Percentiles rank a stretch among this genome's conserved stretches.
Evolutionary conservation across 2,329 filamentous ascomycete genomes (phyloP).

Genomic region (Epichloe gansuensis): DNA sequence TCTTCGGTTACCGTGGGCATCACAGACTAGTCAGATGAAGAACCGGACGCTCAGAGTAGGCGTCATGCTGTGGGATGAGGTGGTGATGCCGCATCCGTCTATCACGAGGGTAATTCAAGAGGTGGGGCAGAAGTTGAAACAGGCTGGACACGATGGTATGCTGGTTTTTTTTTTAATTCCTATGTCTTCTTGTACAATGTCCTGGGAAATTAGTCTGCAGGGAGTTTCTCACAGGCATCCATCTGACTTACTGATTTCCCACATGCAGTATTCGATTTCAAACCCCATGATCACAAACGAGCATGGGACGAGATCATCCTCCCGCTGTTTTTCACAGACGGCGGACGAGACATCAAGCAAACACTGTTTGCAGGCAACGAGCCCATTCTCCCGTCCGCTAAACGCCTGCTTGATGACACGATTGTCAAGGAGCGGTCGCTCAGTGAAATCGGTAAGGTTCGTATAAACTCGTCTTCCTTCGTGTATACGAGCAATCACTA

Average conservation of each 20-base stretch:
- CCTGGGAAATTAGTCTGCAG: too few species aligned
- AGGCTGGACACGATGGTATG: slow-evolving; percentile 35
- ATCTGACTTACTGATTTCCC: neutral
- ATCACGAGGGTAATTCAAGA: slow-evolving; percentile 42
- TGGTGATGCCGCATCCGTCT: slow-evolving; percentile 48
- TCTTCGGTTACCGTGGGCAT: slow-evolving; percentile 13
- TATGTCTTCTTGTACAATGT: too few species aligned
- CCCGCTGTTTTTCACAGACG: slow-evolving; percentile 45
- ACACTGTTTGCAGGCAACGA: slow-evolving; percentile 42
- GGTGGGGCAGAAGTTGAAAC: slow-evolving; percentile 34
- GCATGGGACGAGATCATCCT: slow-evolving; percentile 23
- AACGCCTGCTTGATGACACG: slow-evolving; percentile 23
- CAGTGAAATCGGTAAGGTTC: slow-evolving; percentile 26
- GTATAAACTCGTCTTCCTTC: neutral
- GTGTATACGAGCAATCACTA: too few species aligned
- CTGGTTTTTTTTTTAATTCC: too few species aligned
- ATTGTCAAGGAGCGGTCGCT: slow-evolving; percentile 41
- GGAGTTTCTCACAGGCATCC: too few species aligned
- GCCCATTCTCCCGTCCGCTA: slow-evolving; percentile 42
- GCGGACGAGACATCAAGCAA: slow-evolving; percentile 37
- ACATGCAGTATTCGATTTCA: slow-evolving; percentile 4
- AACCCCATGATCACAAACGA: slow-evolving; percentile 5
- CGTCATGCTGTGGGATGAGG: slow-evolving; percentile 35
- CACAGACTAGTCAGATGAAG: slow-evolving; percentile 1
- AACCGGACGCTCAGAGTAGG: slow-evolving; percentile 18